Conservation (phyloP, 2,329 filamentous ascomycete genomes). For the Monosporascus sp. region DNA sequence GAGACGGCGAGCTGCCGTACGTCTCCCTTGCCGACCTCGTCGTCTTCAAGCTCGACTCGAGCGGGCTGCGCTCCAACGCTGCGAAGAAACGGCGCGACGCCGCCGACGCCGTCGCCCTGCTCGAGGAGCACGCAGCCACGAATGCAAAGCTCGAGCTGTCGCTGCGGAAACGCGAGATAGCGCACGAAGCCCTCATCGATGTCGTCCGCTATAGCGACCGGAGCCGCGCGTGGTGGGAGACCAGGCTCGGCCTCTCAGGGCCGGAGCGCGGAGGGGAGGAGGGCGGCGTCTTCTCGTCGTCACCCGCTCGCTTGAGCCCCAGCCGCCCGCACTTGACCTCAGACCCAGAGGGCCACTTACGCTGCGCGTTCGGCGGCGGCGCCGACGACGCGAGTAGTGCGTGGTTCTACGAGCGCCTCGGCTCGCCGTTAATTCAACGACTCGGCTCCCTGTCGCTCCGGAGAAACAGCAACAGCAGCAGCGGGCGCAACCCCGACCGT, state of each 20-base stretch:
- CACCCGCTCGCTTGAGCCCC: neutral
- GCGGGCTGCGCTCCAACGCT: slow-evolving; percentile 13
- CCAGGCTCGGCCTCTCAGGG: neutral
- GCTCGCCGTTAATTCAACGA: slow-evolving; percentile 8
- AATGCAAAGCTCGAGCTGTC: neutral
- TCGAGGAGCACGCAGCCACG: slow-evolving; percentile 5
- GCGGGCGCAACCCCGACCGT: neutral
- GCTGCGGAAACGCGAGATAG: slow-evolving; percentile 1
- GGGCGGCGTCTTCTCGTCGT: neutral
- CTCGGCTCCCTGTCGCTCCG: slow-evolving; percentile 5
- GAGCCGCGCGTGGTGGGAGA: neutral
- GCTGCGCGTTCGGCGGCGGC: neutral
- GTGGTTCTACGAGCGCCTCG: slow-evolving; percentile 18
- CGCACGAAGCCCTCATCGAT: slow-evolving; percentile 1
- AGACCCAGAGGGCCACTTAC: slow-evolving; percentile 7
- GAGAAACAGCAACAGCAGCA: slow-evolving; percentile 3
- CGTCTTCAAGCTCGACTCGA: slow-evolving; percentile 19
- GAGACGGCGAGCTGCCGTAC: slow-evolving; percentile 18
- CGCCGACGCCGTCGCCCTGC: slow-evolving; percentile 16
- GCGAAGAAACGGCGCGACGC: slow-evolving; percentile 16
- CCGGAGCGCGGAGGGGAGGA: neutral
- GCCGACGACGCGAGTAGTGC: slow-evolving; percentile 6
- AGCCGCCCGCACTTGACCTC: slow-evolving; percentile 12
- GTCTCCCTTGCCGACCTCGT: slow-evolving; percentile 17
- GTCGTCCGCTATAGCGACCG: neutral